phyloP scores from a whole-genome alignment of 352 stramenopile species.

The Pythium biforme region DNA sequence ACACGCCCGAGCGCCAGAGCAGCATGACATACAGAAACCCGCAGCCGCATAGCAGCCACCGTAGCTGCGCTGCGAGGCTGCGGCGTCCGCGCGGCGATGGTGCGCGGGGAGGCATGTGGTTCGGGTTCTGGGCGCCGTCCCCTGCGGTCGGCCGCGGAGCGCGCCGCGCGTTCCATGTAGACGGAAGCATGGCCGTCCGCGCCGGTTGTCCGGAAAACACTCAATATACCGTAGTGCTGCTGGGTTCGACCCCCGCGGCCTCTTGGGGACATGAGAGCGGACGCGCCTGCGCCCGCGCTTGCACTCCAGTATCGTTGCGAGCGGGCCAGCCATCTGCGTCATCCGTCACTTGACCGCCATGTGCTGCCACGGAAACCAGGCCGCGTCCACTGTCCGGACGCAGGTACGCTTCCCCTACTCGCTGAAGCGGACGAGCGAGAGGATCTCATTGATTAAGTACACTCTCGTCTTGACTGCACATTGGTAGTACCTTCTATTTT shows the following conservation, averaged over 20 bases:
- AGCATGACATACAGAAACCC: constrained; percentile 27
- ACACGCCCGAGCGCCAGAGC: constrained; percentile 28
- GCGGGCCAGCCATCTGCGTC: background rate
- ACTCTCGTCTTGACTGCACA: no score
- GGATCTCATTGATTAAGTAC: no score
- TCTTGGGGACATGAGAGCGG: no score
- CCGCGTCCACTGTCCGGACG: background rate
- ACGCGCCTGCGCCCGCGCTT: no score
- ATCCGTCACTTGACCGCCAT: background rate
- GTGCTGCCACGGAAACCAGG: background rate
- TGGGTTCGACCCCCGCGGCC: background rate
- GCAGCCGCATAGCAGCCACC: constrained; percentile 26
- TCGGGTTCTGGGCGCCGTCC: background rate
- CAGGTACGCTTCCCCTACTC: constrained; percentile 1
- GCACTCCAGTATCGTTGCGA: no score
- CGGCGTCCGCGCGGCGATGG: background rate
- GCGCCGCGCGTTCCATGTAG: constrained; percentile 1
- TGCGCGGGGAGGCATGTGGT: background rate
- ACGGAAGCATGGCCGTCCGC: background rate
- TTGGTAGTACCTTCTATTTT: no score
- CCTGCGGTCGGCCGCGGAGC: no score
- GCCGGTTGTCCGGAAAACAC: background rate
- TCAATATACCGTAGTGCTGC: background rate
- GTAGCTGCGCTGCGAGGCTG: constrained; percentile 15
- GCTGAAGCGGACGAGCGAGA: background rate